These are phyloP conservation scores for Viola odorata DNA, from an alignment of 345 rosid genomes.

Conservation along the genomic window DNA sequence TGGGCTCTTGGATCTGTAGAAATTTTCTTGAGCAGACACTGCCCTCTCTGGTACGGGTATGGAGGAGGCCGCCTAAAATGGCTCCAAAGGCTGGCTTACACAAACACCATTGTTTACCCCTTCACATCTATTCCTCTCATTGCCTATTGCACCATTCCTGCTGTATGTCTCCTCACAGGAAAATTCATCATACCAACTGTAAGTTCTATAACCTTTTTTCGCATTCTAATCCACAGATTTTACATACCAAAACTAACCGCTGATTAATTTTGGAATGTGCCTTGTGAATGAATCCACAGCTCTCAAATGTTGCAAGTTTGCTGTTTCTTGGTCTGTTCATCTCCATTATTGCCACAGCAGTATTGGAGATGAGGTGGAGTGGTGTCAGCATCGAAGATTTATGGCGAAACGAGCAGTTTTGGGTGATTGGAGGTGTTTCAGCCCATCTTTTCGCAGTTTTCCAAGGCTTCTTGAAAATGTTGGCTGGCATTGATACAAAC, in stretches of 20 bases:
- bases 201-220: slow-evolving; percentile 14
- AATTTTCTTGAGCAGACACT: slow-evolving; percentile 92
- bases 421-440: slow-evolving; percentile 98
- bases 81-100: slow-evolving; percentile 87
- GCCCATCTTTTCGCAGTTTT: slow-evolving; percentile 95
- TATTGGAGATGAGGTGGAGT: slow-evolving; percentile 94
- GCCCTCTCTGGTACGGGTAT: slow-evolving; percentile 93
- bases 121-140: slow-evolving; percentile 92
- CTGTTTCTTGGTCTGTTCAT: slow-evolving; percentile 89
- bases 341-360: slow-evolving; percentile 76
- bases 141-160: slow-evolving; percentile 88
- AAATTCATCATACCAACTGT: slow-evolving; percentile 98
- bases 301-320: slow-evolving; percentile 82
- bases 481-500: slow-evolving; percentile 89
- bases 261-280: background rate
- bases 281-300: slow-evolving; percentile 35
- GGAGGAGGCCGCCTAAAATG: slow-evolving; percentile 94
- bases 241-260: background rate
- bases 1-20: slow-evolving; percentile 99
- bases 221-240: background rate
- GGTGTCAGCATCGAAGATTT: slow-evolving; percentile 89
- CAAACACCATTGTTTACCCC: slow-evolving; percentile 95
- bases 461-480: slow-evolving; percentile 90
- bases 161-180: slow-evolving; percentile 93
- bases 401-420: slow-evolving; percentile 96